Conservation (phyloP, 2,329 filamentous ascomycete species). For the Pestalotiopsis sp. region DNA sequence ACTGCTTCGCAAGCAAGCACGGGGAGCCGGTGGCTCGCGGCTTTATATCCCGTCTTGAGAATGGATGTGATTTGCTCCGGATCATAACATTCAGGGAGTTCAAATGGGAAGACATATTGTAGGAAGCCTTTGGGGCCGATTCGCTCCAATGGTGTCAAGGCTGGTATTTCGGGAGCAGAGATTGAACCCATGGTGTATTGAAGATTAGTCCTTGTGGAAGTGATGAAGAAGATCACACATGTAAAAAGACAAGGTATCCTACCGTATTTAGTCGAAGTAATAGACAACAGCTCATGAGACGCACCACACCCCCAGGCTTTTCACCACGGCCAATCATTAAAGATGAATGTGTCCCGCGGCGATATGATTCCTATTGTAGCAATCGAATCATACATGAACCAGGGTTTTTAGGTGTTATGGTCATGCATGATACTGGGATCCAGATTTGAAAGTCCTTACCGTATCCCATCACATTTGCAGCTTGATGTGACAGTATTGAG, state of each 20-base stretch:
- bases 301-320: neutral
- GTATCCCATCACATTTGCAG: no score
- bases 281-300: neutral
- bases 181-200: neutral
- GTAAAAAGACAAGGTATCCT: neutral
- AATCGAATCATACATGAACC: no score
- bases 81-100: constrained; percentile 33
- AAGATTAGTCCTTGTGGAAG: no score
- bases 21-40: constrained; percentile 29
- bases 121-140: neutral
- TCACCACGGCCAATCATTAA: no score
- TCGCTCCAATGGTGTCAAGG: neutral
- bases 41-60: constrained; percentile 31
- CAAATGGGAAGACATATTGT: constrained; percentile 30
- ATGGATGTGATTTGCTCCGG: constrained; percentile 25
- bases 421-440: no score
- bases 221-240: neutral
- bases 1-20: constrained; percentile 35
- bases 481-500: no score
- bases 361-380: no score
- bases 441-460: no score
- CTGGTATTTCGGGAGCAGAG: neutral
- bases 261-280: neutral
- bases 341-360: no score
- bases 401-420: no score